phyloP scores from a whole-genome alignment of 805 yeast species.

The Isabelozyma gotoi region DNA sequence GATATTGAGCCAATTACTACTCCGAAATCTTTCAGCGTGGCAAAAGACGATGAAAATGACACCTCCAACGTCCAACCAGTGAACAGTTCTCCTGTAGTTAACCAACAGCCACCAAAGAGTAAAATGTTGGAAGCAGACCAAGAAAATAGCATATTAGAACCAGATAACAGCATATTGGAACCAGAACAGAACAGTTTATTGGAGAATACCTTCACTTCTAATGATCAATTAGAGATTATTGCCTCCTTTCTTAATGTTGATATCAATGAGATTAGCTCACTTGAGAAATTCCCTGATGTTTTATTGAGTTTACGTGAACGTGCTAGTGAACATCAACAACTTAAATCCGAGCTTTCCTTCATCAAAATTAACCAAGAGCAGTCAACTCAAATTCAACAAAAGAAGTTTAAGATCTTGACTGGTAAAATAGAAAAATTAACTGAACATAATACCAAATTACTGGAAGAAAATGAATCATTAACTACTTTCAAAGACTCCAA shows the following conservation, averaged over 20 bases:
- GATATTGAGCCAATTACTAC: slow-evolving; percentile 42
- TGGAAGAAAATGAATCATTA: slow-evolving; percentile 14
- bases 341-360: slow-evolving; percentile 30
- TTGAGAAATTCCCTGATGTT: slow-evolving; percentile 5
- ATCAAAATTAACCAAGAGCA: slow-evolving; percentile 37
- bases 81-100: slow-evolving; percentile 20
- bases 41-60: slow-evolving; percentile 24
- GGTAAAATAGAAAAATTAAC: slow-evolving; percentile 17
- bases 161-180: slow-evolving; percentile 6
- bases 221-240: slow-evolving; percentile 14
- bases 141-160: slow-evolving; percentile 10
- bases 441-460: slow-evolving; percentile 20
- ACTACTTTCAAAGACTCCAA: slow-evolving; percentile 8
- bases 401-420: slow-evolving; percentile 18
- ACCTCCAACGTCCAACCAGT: slow-evolving; percentile 7
- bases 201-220: slow-evolving; percentile 12
- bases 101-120: slow-evolving; percentile 1
- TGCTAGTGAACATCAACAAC: slow-evolving; percentile 26
- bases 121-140: background rate
- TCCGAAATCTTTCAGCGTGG: slow-evolving; percentile 41
- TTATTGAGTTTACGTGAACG: slow-evolving; percentile 21
- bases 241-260: slow-evolving; percentile 29
- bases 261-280: slow-evolving; percentile 6
- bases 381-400: slow-evolving; percentile 21
- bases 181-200: slow-evolving; percentile 5